Conservation (phyloP, 2,329 filamentous ascomycete genomes). For the Dothistroma septosporum region DNA sequence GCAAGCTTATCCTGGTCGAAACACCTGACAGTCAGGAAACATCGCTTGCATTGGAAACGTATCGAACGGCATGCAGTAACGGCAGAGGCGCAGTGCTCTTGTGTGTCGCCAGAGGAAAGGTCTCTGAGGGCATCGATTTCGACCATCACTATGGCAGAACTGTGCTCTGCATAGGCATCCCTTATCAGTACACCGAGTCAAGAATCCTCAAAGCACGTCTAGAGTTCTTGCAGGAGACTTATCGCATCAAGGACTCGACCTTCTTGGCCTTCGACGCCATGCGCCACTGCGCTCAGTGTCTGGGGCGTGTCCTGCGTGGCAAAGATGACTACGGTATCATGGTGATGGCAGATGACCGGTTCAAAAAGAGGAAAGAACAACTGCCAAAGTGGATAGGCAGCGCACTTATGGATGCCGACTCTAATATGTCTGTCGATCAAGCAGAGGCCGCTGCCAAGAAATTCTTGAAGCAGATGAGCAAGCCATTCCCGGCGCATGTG, state of each 20-base stretch:
- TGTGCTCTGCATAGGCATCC: conserved; percentile 92
- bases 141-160: conserved; percentile 97
- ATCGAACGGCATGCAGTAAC: conserved; percentile 95
- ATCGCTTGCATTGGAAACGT: conserved; percentile 89
- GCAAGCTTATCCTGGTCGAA: conserved; percentile 96
- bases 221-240: conserved; percentile 94
- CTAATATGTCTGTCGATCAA: conserved; percentile 93
- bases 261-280: conserved; percentile 98
- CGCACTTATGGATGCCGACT: conserved; percentile 76
- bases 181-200: conserved; percentile 98
- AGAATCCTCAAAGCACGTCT: conserved; percentile 92
- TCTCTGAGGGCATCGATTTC: conserved; percentile 97
- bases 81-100: conserved; percentile 88
- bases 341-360: conserved; percentile 91
- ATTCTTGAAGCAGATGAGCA: conserved; percentile 87
- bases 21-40: conserved; percentile 97
- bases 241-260: conserved; percentile 93
- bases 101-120: conserved; percentile 94
- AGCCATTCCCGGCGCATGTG: conserved; percentile 75
- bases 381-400: conserved; percentile 96
- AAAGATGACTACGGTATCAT: conserved; percentile 99
- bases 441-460: conserved; percentile 82
- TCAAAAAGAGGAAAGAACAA: conserved; percentile 84
- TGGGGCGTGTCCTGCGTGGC: conserved; percentile 87
- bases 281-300: conserved; percentile 95